These are phyloP conservation scores for Alternaria brassicae DNA, from an alignment of 2,329 filamentous ascomycete genomes.

Conservation along the genomic window DNA sequence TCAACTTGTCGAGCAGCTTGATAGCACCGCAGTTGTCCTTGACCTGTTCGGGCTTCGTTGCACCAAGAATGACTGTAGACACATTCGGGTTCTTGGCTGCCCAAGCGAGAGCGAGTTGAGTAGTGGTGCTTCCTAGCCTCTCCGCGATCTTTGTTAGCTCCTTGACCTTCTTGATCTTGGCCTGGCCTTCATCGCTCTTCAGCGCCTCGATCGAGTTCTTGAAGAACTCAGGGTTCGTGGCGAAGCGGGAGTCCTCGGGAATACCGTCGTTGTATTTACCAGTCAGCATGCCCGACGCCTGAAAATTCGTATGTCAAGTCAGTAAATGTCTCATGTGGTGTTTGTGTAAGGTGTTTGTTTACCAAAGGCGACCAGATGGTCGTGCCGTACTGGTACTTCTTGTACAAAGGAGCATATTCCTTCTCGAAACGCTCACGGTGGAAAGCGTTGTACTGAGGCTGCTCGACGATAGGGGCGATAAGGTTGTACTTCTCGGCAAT, in stretches of 20 bases:
- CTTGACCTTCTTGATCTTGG: constrained; percentile 65
- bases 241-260: constrained; percentile 66
- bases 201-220: constrained; percentile 62
- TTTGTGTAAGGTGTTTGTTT: not conserved
- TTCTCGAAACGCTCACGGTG: constrained; percentile 67
- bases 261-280: constrained; percentile 72
- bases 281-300: constrained; percentile 63
- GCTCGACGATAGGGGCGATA: constrained; percentile 62
- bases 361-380: constrained; percentile 63
- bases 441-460: constrained; percentile 69
- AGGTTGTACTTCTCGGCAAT: constrained; percentile 69
- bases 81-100: constrained; percentile 66
- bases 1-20: constrained; percentile 51
- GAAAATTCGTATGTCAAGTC: not conserved
- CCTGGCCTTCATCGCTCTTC: constrained; percentile 58
- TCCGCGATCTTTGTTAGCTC: constrained; percentile 60
- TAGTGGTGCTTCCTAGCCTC: constrained; percentile 55
- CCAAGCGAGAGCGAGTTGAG: constrained; percentile 67
- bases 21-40: constrained; percentile 58
- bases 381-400: constrained; percentile 65
- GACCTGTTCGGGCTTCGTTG: constrained; percentile 59
- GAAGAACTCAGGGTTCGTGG: constrained; percentile 65
- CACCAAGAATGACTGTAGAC: constrained; percentile 63
- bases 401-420: constrained; percentile 65
- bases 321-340: not conserved